Base-by-base conservation (phyloP, 2,329 filamentous ascomycete genomes). In the Leptographium flavum region DNA sequence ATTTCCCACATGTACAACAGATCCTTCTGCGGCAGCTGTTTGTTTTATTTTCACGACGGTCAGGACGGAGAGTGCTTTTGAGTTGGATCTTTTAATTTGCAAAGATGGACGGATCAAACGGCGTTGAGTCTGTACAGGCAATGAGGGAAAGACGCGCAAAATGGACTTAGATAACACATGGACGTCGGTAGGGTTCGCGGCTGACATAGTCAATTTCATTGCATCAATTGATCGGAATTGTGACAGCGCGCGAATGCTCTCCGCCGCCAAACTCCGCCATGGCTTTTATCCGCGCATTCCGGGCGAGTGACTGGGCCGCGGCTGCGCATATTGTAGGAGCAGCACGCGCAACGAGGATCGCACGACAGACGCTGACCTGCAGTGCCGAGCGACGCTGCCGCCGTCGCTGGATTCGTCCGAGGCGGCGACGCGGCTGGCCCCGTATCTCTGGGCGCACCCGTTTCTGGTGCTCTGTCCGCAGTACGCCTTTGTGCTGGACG, bases 381-480 rank as follows among this genome's bases (percentile, higher is more conserved):
- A 39, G 69, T 72, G 69, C 55, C 65, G 67, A 44, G 63, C 58
- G 25, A 72, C 69, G 28, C 63, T 71, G 17, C 66, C 67, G 4
- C 63, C 64, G 0, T 63, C 61, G 5, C 62, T 71, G n/a, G 32
- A 52, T 23, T 38, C 52, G 17, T 65, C 63, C 25, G 54, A 60
- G 31, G 54, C 53, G 11, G 62, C 60, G 5, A 49, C 51, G 39
- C 58, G 57, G 17, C 58, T 69, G 27, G 60, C 66, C 14, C 68
- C 68, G 1, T 71, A 72, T 57, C 52, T 72, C 53, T 73, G 69
- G 69, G 69, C 67, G 9, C 68, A 71, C 53, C 68, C 63, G 32
- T 71, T 66, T 60, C 69, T 66, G 15, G 58, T 63, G 51, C 64
- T 71, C 47, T 67, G 59, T 9, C 67, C 68, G 0, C 35, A 50